Percentiles rank a stretch among this genome's conserved stretches.
These are phyloP conservation scores for Streptanthus diversifolius DNA, from an alignment of 345 rosid species.

Conservation along the genomic window DNA sequence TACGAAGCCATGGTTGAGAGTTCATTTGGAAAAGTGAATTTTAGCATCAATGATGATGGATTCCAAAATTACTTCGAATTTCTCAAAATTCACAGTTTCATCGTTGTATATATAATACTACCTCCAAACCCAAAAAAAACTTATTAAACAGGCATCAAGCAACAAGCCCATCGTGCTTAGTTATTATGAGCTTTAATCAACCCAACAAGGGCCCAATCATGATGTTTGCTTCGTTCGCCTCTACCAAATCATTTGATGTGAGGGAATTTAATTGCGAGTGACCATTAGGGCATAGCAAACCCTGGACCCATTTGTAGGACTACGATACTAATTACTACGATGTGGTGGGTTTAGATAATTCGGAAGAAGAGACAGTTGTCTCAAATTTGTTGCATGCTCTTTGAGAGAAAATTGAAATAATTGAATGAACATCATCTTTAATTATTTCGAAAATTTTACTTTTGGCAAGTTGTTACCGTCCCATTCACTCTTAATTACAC, in stretches of 20 bases:
- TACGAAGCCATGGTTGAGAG: too few relatives aligned
- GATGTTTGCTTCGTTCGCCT: not conserved
- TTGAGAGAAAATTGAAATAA: not conserved
- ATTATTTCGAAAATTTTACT: not conserved
- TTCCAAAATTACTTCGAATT: too few relatives aligned
- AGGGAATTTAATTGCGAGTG: not conserved
- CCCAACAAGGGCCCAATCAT: conserved; percentile 18
- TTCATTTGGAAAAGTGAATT: too few relatives aligned
- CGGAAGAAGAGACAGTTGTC: conserved; percentile 16
- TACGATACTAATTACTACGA: not conserved
- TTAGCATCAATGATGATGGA: too few relatives aligned
- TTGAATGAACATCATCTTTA: conserved; percentile 2
- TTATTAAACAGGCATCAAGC: not conserved
- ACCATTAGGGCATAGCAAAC: not conserved
- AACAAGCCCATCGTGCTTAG: not conserved
- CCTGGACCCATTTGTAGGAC: not conserved
- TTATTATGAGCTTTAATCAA: not conserved
- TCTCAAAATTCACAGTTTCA: too few relatives aligned
- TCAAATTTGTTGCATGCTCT: not conserved
- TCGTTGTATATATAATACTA: too few relatives aligned
- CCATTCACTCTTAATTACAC: conserved; percentile 4
- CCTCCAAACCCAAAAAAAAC: too few relatives aligned
- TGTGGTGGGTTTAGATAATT: not conserved
- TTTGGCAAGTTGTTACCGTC: conserved; percentile 8
- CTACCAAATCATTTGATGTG: not conserved